Conservation (phyloP, 371 early-diverging fungal genomes). For the Mortierella sp. region DNA sequence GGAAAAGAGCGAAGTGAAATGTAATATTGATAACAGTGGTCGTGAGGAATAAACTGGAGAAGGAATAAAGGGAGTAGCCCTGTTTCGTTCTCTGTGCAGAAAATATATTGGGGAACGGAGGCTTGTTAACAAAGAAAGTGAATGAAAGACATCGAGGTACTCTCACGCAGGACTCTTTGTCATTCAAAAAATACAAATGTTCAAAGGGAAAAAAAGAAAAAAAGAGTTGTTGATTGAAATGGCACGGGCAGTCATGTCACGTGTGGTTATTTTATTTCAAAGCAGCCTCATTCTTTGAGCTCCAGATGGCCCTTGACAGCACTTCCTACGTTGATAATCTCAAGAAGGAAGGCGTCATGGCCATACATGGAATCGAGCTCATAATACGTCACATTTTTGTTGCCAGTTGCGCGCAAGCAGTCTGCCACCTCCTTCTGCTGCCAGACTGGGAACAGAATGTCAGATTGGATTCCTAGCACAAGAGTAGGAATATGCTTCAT, state of each 20-base stretch:
- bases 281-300: conserved; percentile 55
- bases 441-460: conserved; percentile 94
- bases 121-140: neutral
- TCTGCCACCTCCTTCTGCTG: conserved; percentile 97
- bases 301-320: conserved; percentile 96
- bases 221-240: neutral
- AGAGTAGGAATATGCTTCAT: conserved; percentile 81
- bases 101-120: neutral
- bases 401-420: conserved; percentile 84
- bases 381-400: conserved; percentile 92
- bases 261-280: neutral
- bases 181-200: too few relatives aligned
- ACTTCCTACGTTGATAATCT: conserved; percentile 89
- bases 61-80: neutral
- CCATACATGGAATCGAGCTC: conserved; percentile 97
- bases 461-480: conserved; percentile 94
- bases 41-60: neutral
- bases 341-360: conserved; percentile 97
- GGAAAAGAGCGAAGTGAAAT: neutral
- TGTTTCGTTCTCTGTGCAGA: neutral
- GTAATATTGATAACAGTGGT: neutral
- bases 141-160: neutral
- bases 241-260: conserved; percentile 9
- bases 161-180: too few relatives aligned
- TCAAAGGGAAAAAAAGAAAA: neutral